Evolutionary conservation across 1,284 basidiomycete genomes (phyloP).

Genomic region (Mycena sp.): DNA sequence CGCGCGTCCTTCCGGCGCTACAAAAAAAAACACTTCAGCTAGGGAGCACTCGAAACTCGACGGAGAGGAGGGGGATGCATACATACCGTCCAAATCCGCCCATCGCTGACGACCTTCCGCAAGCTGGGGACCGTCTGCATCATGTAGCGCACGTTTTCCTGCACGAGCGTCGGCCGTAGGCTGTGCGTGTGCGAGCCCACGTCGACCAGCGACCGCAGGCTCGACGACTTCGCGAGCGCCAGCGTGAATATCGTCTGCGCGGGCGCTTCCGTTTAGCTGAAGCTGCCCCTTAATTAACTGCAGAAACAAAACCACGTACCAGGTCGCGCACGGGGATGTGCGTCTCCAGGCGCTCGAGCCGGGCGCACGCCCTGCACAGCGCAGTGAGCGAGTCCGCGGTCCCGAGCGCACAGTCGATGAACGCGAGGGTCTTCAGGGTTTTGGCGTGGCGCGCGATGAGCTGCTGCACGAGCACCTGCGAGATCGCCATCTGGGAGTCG

Average conservation of each 20-base stretch:
- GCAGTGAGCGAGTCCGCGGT: constrained; percentile 45
- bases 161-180: constrained; percentile 50
- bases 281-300: no score
- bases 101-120: constrained; percentile 59
- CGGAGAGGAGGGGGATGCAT: no score
- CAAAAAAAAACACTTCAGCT: no score
- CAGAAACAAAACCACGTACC: constrained; percentile 44
- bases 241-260: constrained; percentile 44
- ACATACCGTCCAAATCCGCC: constrained; percentile 67
- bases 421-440: constrained; percentile 55
- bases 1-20: neutral
- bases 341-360: constrained; percentile 61
- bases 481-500: constrained; percentile 51
- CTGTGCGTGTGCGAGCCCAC: constrained; percentile 57
- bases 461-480: constrained; percentile 50
- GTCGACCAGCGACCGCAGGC: constrained; percentile 59
- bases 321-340: constrained; percentile 60
- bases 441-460: constrained; percentile 54
- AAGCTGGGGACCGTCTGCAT: constrained; percentile 54
- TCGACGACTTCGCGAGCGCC: constrained; percentile 50
- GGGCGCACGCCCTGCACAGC: constrained; percentile 54
- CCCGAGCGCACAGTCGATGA: constrained; percentile 57
- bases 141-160: constrained; percentile 52
- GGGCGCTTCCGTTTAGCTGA: neutral
- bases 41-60: no score